These are phyloP conservation scores for Scutellaria minor DNA, from an alignment of 257 asterid genomes.

Conservation along the genomic window DNA sequence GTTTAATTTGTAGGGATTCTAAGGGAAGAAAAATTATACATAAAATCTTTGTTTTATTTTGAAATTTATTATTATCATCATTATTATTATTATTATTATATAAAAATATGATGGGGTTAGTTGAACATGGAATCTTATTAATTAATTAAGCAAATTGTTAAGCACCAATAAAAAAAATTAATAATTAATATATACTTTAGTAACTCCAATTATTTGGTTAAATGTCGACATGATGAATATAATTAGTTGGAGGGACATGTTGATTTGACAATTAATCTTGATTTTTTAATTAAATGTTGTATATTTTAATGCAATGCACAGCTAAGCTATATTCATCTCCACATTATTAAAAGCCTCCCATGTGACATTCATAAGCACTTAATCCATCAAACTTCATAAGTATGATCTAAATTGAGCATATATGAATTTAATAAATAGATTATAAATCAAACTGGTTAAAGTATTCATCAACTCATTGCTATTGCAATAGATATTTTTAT, in stretches of 20 bases:
- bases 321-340: conserved; percentile 7
- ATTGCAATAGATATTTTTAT: too few species aligned
- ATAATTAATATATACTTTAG: neutral
- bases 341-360: conserved; percentile 1
- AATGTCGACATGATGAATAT: conserved; percentile 19
- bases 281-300: neutral
- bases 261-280: conserved; percentile 1
- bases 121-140: conserved; percentile 1
- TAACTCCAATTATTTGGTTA: conserved; percentile 7
- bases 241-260: conserved; percentile 20
- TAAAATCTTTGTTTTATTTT: too few species aligned
- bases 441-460: too few species aligned
- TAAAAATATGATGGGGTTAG: neutral
- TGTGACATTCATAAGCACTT: conserved; percentile 5
- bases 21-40: too few species aligned
- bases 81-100: neutral
- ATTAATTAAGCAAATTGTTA: neutral
- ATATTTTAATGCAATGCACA: neutral
- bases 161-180: neutral
- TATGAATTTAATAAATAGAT: too few species aligned
- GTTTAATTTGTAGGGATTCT: too few species aligned
- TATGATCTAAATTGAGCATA: too few species aligned
- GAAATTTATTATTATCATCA: neutral
- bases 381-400: too few species aligned
- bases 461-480: too few species aligned